These are phyloP conservation scores for Phoenix dactylifera DNA, from an alignment of 176 grass and related monocot species.

Conservation along the genomic window DNA sequence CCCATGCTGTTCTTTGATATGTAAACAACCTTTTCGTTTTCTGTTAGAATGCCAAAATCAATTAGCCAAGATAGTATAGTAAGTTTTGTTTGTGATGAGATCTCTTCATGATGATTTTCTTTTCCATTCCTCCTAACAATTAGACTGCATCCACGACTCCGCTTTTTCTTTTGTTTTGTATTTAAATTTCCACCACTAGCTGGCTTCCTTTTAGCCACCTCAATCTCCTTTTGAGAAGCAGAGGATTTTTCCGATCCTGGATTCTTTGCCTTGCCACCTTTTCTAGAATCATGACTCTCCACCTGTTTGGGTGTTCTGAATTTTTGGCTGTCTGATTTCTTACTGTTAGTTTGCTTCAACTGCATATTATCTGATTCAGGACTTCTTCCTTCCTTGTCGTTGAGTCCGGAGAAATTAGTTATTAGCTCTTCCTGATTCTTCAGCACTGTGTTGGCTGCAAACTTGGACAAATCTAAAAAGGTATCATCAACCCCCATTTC, in stretches of 20 bases:
- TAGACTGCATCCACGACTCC: background rate
- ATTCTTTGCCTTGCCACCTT: background rate
- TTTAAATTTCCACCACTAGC: background rate
- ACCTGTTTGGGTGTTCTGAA: background rate
- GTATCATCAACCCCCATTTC: conserved; percentile 6
- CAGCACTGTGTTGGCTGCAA: background rate
- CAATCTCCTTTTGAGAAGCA: too few relatives aligned
- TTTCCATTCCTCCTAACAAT: background rate
- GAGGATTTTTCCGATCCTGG: background rate
- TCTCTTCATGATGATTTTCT: background rate
- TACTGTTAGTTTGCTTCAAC: background rate
- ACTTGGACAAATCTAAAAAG: background rate
- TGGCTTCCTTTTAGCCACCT: background rate
- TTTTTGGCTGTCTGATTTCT: background rate
- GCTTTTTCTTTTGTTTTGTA: background rate
- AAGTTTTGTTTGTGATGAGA: conserved; percentile 23
- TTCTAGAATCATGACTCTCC: background rate
- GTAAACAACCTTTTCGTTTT: conserved; percentile 43
- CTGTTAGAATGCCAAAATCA: conserved; percentile 34
- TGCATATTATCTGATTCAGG: too few relatives aligned
- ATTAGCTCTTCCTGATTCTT: too few relatives aligned
- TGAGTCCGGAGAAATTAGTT: too few relatives aligned
- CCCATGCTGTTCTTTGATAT: conserved; percentile 20
- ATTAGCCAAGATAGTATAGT: conserved; percentile 69
- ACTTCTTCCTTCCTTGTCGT: too few relatives aligned